Evolutionary conservation across 2,329 filamentous ascomycete genomes (phyloP).

Genomic region (Rhynchosporium secalis): DNA sequence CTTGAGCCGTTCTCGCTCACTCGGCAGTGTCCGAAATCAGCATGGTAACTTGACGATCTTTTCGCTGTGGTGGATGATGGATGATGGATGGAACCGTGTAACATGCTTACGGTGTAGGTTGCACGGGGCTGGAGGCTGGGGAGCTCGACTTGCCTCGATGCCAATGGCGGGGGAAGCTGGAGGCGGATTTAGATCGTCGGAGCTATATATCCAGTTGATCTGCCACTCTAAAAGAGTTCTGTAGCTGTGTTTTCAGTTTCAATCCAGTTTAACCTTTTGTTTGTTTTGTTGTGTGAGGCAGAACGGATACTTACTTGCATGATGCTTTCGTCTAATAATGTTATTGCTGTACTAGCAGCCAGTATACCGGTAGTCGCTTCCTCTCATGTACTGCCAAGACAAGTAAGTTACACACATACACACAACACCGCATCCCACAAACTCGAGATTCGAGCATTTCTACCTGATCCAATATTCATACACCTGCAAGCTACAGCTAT

Average conservation of each 20-base stretch:
- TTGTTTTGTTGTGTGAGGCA: background rate
- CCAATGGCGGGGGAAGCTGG: background rate
- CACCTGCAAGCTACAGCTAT: background rate
- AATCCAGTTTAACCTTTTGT: background rate
- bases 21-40: background rate
- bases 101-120: background rate
- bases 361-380: constrained; percentile 14
- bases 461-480: background rate
- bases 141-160: background rate
- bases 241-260: background rate
- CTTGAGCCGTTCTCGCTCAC: background rate
- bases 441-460: background rate
- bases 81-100: constrained; percentile 1
- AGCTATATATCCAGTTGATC: background rate
- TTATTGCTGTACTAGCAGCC: constrained; percentile 12
- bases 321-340: constrained; percentile 12
- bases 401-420: constrained; percentile 1
- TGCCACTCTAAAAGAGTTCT: background rate
- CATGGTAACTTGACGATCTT: constrained; percentile 6
- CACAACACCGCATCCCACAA: background rate
- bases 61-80: background rate
- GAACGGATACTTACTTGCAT: background rate
- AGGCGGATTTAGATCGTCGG: background rate
- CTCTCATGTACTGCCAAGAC: constrained; percentile 7
- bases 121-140: background rate